phyloP scores from a whole-genome alignment of 2,329 filamentous ascomycete genomes.

The Aspergillus quadrilineatus region DNA sequence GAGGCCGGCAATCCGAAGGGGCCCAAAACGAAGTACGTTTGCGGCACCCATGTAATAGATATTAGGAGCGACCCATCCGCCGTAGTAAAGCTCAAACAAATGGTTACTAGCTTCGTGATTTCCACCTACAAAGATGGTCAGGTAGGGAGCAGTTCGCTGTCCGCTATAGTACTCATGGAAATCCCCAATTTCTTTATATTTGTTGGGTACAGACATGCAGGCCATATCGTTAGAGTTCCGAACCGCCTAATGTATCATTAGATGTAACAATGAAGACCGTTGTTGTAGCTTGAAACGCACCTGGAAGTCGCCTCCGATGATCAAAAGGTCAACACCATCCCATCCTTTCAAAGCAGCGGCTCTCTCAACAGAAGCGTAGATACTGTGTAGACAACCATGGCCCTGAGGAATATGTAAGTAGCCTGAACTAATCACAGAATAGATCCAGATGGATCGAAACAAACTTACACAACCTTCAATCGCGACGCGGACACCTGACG shows the following conservation, averaged over 20 bases:
- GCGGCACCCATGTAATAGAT: slow-evolving; percentile 97
- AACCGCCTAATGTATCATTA: slow-evolving; percentile 59
- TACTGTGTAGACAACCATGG: slow-evolving; percentile 86
- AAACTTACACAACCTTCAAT: slow-evolving; percentile 78
- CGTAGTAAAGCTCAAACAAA: slow-evolving; percentile 89
- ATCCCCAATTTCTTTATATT: slow-evolving; percentile 85
- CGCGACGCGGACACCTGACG: slow-evolving; percentile 63
- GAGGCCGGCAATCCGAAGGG: slow-evolving; percentile 81
- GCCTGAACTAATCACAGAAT: background rate
- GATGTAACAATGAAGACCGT: slow-evolving; percentile 5
- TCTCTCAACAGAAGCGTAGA: slow-evolving; percentile 75
- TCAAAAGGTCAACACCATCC: slow-evolving; percentile 80
- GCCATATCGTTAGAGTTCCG: slow-evolving; percentile 85
- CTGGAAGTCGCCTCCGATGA: slow-evolving; percentile 96
- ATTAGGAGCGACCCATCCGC: slow-evolving; percentile 93
- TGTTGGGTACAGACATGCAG: slow-evolving; percentile 83
- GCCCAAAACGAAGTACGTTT: slow-evolving; percentile 80
- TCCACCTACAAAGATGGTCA: slow-evolving; percentile 89
- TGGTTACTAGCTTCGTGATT: slow-evolving; percentile 95
- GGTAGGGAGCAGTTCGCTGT: slow-evolving; percentile 70
- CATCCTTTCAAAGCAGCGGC: slow-evolving; percentile 71
- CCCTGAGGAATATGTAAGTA: slow-evolving; percentile 56
- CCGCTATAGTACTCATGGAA: slow-evolving; percentile 95
- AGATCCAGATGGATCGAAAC: background rate
- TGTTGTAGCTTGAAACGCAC: slow-evolving; percentile 40